phyloP scores from a whole-genome alignment of 257 asterid genomes.

The Plantago major region DNA sequence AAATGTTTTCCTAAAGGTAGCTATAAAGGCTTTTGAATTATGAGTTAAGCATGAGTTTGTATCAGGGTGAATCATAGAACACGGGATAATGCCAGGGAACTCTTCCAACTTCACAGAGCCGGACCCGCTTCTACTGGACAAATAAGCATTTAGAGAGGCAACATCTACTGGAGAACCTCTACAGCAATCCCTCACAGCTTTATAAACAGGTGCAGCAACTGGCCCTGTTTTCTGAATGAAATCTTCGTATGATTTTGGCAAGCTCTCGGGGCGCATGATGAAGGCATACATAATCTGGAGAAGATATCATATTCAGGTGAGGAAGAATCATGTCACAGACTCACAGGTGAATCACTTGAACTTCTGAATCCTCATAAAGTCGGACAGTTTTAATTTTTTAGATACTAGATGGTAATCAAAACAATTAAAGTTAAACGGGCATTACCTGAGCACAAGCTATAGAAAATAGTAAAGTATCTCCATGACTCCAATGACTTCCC shows the following conservation, averaged over 20 bases:
- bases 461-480: constrained; percentile 96
- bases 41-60: constrained; percentile 74
- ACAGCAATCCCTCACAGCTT: constrained; percentile 95
- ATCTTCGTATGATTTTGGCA: constrained; percentile 93
- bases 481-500: constrained; percentile 99
- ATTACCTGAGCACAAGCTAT: constrained; percentile 94
- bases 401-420: constrained; percentile 7
- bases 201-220: constrained; percentile 90
- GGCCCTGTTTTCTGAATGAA: constrained; percentile 99
- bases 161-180: constrained; percentile 88
- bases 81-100: constrained; percentile 77
- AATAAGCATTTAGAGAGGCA: constrained; percentile 55
- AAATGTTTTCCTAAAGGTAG: constrained; percentile 93
- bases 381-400: constrained; percentile 11
- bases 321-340: no score
- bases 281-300: constrained; percentile 94
- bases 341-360: no score
- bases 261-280: constrained; percentile 98
- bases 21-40: constrained; percentile 69
- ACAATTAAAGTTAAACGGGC: constrained; percentile 17
- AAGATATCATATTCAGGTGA: constrained; percentile 13
- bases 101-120: constrained; percentile 52
- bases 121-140: constrained; percentile 48
- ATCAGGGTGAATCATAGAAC: constrained; percentile 85
- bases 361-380: neutral